Percentiles rank a stretch among this genome's conserved stretches.
phyloP scores from a whole-genome alignment of 169 alveolate genomes.

The Cryptosporidium tyzzeri region DNA sequence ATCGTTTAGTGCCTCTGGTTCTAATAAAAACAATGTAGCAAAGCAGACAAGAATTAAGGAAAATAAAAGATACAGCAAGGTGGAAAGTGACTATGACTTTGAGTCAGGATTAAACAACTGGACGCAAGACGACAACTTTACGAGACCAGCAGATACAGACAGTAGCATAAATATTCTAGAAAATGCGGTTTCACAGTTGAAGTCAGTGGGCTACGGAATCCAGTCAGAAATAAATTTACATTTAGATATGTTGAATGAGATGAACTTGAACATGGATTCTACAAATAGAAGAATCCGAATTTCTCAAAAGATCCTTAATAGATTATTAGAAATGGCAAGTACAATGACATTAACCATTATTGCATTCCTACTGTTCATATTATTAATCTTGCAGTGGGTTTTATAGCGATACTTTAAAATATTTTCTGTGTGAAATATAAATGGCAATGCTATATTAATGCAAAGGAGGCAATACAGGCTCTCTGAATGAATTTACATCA shows the following conservation, averaged over 20 bases:
- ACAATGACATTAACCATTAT: constrained; percentile 54
- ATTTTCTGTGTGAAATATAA: background rate
- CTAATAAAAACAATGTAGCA: background rate
- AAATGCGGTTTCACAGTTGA: constrained; percentile 48
- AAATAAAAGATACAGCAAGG: constrained; percentile 35
- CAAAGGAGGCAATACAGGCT: constrained; percentile 78
- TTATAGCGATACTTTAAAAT: background rate
- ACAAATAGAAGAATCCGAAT: constrained; percentile 43
- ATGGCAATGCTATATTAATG: background rate
- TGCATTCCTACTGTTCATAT: constrained; percentile 42
- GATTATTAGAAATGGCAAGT: constrained; percentile 58
- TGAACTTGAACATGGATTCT: constrained; percentile 47
- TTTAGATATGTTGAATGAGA: constrained; percentile 44
- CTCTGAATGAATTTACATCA: constrained; percentile 75
- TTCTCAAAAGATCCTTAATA: constrained; percentile 43
- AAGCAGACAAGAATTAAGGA: constrained; percentile 16
- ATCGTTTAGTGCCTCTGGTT: constrained; percentile 12
- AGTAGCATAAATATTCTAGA: constrained; percentile 36
- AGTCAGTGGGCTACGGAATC: constrained; percentile 66
- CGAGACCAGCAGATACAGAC: constrained; percentile 23
- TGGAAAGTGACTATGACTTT: constrained; percentile 22
- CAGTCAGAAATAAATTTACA: constrained; percentile 62
- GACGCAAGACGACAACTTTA: constrained; percentile 1
- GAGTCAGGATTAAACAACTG: constrained; percentile 35
- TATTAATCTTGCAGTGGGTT: constrained; percentile 54